Evolutionary conservation across 2,329 filamentous ascomycete species (phyloP), one percentile per base, ranked within the genome.

Genomic region (Phialophora expanda): DNA sequence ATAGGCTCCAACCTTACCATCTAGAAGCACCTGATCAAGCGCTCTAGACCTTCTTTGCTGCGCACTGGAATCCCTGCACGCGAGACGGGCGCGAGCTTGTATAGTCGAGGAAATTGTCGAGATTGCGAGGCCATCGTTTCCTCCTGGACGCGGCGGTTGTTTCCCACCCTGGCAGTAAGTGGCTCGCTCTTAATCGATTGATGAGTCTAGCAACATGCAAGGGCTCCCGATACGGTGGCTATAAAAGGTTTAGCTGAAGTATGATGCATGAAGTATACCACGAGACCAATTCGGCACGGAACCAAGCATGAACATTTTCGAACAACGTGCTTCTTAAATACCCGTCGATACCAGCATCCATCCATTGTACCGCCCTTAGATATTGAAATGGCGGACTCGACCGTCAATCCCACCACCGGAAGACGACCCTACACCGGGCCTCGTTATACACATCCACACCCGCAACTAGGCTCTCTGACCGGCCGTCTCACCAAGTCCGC

Each of bases 381-480:
- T 44, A 44, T 17, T 3, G 20, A n/a, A 26, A 55, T 55, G 53
- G 28, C 53, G 53, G 28, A 32, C 53, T 20, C 28, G 2, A 26
- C 17, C 24, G 14, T 22, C 20, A 22, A 12, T 32, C 9, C 12
- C 12, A 20, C 9, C 9, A 11, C 1, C 2, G 53, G 53, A 11
- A 55, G 53, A 55, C 24, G 28, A 32, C 34, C 60, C 30, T 66
- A 66, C 38, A 58, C 32, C 34, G 64, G 64, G 12, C 59, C 59
- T 22, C 44, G 30, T 32, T 55, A 60, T 46, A 56, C 54, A 14
- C 34, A 54, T 53, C 56, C 24, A n/a, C 66, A 68, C 12, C 24
- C 66, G 3, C 53, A 65, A 32, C 38, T 68, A 11, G 66, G 66
- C 28, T n/a, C 30, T 17, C 44, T 68, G n/a, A 68, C 53, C 17